Conservation (phyloP, 192 early-diverging fungal species). For the Entomortierella beljakovae region DNA sequence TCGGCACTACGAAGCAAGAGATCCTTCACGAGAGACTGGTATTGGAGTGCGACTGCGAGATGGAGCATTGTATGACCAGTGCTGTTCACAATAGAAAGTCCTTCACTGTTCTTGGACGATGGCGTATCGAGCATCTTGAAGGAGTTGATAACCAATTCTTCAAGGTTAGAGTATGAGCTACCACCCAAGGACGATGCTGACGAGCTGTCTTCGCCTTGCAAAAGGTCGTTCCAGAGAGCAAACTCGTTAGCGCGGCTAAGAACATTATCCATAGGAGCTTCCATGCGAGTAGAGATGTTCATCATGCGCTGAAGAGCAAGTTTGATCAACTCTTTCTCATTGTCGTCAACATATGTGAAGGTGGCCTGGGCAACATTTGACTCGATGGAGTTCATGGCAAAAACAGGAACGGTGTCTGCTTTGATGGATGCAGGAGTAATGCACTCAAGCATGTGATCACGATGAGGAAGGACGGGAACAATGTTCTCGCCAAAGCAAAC, state of each 20-base stretch:
- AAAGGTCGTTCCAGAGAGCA: constrained; percentile 43
- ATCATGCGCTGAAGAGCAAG: constrained; percentile 50
- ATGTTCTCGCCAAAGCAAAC: constrained; percentile 51
- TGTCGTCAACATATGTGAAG: constrained; percentile 51
- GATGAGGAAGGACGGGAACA: constrained; percentile 46
- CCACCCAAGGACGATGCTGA: constrained; percentile 6
- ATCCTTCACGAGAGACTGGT: constrained; percentile 22
- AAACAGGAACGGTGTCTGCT: constrained; percentile 46
- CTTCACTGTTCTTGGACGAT: constrained; percentile 29
- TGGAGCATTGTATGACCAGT: constrained; percentile 51
- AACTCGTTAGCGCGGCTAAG: constrained; percentile 47
- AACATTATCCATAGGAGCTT: constrained; percentile 47
- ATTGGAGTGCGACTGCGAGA: constrained; percentile 37
- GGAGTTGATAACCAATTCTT: constrained; percentile 38
- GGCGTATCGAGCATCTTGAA: constrained; percentile 30
- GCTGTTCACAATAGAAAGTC: constrained; percentile 31
- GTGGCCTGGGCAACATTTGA: constrained; percentile 36
- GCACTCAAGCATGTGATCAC: constrained; percentile 54
- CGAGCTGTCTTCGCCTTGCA: constrained; percentile 23
- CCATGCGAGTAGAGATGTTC: constrained; percentile 51
- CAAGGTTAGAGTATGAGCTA: constrained; percentile 21
- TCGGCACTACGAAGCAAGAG: constrained; percentile 30
- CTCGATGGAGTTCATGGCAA: constrained; percentile 39
- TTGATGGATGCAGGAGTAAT: constrained; percentile 46
- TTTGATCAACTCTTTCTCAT: constrained; percentile 54